phyloP scores from a whole-genome alignment of 2,329 filamentous ascomycete species.

The Lasiodiplodia theobromae region DNA sequence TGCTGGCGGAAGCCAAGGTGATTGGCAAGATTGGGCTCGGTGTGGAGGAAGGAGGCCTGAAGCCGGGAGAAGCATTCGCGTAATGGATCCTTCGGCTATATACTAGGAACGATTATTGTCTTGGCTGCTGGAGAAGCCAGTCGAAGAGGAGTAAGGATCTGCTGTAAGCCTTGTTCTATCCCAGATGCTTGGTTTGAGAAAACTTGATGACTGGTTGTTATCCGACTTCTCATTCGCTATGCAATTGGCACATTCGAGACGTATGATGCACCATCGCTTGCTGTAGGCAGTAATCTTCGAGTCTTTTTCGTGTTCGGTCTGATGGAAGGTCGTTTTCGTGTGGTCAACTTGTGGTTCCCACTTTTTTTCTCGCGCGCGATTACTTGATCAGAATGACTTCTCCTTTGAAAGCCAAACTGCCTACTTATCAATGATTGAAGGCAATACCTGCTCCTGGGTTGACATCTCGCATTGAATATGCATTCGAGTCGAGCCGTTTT shows the following conservation, averaged over 20 bases:
- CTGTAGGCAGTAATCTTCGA: neutral
- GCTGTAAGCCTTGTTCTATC: neutral
- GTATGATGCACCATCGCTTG: neutral
- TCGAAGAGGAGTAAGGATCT: slow-evolving; percentile 1
- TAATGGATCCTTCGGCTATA: neutral
- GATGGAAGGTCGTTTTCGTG: neutral
- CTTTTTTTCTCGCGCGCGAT: neutral
- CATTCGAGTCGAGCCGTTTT: neutral
- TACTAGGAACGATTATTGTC: neutral
- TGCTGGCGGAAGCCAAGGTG: slow-evolving; percentile 47
- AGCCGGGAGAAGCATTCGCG: neutral
- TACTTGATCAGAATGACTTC: neutral
- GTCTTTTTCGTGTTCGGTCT: neutral
- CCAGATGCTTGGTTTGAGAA: neutral
- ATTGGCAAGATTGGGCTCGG: slow-evolving; percentile 47
- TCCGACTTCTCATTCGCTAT: neutral
- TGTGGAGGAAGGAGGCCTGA: slow-evolving; percentile 41
- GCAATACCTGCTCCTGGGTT: neutral
- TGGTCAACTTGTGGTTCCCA: neutral
- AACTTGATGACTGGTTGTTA: neutral
- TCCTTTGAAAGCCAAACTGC: neutral
- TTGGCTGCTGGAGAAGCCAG: neutral
- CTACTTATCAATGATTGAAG: no score
- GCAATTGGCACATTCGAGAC: neutral
- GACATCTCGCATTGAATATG: neutral